Base-by-base conservation (phyloP, 1,284 basidiomycete genomes). In the Heterobasidion occidentale region DNA sequence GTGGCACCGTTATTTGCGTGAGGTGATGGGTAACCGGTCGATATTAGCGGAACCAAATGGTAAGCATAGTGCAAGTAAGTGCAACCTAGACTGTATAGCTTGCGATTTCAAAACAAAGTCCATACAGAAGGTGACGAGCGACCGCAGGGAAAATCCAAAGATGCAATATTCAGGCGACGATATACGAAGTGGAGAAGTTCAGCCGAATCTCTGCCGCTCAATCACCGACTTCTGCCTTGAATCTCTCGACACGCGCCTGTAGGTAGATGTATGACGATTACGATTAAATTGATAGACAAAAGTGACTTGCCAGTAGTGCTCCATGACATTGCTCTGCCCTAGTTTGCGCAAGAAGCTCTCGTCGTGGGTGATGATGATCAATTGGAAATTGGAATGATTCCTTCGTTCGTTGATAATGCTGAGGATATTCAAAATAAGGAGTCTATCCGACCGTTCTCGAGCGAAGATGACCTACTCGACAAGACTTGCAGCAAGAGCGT, bases 321-420 rank as follows among this genome's bases (percentile, higher is more conserved):
- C 92, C 78, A 97, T 88, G 27, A 94, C 91, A 62, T 92, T 86
- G 60, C 83, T 84, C 58, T 91, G 88, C 1, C 92, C 92, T 35
- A 96, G 79, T 63, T 89, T 91, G 17, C 80, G 75, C 51, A 94
- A 74, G 74, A 94, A 94, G 62, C 84, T 88, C 71, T 98, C 94
- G 73, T 98, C 94, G 70, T 98, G 94, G 1, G 92, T 95, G 71
- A 99, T 99, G 65, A 99, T 90, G 62, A 99, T 90, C 49, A 99
- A 80, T 73, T 99, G 96, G 80, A 98, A 98, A 70, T 97, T 98
- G 8, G 88, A 80, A 67, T 94, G 90, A 56, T 80, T 80, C 68
- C 89, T 88, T 63, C 94, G 84, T 66, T 96, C 93, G 60, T 94
- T 88, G 72, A 97, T 95, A 68, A 97, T 94, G 64, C 92, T 95